Percentiles rank a stretch among this genome's conserved stretches.
Conservation (phyloP, 2,329 filamentous ascomycete genomes). For the Emergomyces pasteurianus region DNA sequence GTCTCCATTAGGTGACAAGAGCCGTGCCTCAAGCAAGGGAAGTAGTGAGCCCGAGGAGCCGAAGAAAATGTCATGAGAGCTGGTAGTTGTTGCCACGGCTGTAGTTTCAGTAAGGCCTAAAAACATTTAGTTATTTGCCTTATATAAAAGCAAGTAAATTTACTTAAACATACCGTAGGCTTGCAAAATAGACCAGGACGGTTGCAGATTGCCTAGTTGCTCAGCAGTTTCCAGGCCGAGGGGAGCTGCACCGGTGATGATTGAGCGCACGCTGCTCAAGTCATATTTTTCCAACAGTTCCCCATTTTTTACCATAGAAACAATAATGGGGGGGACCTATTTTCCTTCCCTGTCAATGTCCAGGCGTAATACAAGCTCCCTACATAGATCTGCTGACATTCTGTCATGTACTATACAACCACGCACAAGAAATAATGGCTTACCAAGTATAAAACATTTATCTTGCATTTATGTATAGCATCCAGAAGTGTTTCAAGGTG, state of each 20-base stretch:
- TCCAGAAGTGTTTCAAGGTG: slow-evolving; percentile 49
- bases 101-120: slow-evolving; percentile 53
- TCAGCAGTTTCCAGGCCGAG: slow-evolving; percentile 55
- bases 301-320: slow-evolving; percentile 53
- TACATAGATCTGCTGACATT: background rate
- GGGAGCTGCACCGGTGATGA: slow-evolving; percentile 62
- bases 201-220: slow-evolving; percentile 46
- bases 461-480: slow-evolving; percentile 52
- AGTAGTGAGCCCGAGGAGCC: slow-evolving; percentile 57
- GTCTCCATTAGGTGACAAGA: slow-evolving; percentile 51
- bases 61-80: slow-evolving; percentile 46
- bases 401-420: background rate
- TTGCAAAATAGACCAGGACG: slow-evolving; percentile 51
- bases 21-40: slow-evolving; percentile 47
- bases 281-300: slow-evolving; percentile 51
- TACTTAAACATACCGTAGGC: slow-evolving; percentile 41
- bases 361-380: background rate
- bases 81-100: slow-evolving; percentile 48
- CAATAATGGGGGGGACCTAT: slow-evolving; percentile 53
- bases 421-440: background rate
- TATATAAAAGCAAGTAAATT: background rate
- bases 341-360: background rate
- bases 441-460: slow-evolving; percentile 53
- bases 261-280: slow-evolving; percentile 47
- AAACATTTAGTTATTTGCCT: background rate